Percentiles rank a stretch among this genome's conserved stretches.
phyloP scores from a whole-genome alignment of 2,329 filamentous ascomycete species.

The Pseudogymnoascus sp. region DNA sequence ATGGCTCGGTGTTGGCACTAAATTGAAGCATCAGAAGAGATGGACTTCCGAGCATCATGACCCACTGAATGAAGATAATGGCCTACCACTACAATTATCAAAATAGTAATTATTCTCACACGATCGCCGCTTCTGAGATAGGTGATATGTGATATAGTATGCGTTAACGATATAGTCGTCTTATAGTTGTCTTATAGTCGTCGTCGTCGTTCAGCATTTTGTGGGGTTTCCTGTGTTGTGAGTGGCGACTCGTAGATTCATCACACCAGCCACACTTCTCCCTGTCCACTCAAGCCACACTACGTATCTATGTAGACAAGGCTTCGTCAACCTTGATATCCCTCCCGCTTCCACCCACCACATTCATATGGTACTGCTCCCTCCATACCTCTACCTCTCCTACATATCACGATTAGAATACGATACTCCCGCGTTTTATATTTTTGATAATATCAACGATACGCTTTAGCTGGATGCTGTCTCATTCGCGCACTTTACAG shows the following conservation, averaged over 20 bases:
- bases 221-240: not conserved
- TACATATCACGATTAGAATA: slow-evolving; percentile 8
- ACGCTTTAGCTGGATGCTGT: slow-evolving; percentile 12
- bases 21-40: not conserved
- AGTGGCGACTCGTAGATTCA: slow-evolving; percentile 7
- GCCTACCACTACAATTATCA: not conserved
- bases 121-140: not conserved
- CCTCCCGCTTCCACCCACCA: not conserved
- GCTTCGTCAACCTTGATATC: slow-evolving; percentile 1
- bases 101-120: not conserved
- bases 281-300: not conserved
- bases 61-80: not conserved
- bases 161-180: not conserved
- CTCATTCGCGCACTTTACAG: slow-evolving; percentile 8
- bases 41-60: not conserved
- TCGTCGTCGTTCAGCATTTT: not conserved
- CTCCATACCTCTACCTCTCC: not conserved
- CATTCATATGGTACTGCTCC: slow-evolving; percentile 2
- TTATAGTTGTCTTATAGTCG: not conserved
- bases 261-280: not conserved
- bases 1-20: not conserved
- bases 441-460: not conserved
- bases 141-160: not conserved
- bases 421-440: not conserved
- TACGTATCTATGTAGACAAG: not conserved